Evolutionary conservation across 192 early-diverging fungal genomes (phyloP).

Genomic region (Gaertneriomyces semiglobifer): DNA sequence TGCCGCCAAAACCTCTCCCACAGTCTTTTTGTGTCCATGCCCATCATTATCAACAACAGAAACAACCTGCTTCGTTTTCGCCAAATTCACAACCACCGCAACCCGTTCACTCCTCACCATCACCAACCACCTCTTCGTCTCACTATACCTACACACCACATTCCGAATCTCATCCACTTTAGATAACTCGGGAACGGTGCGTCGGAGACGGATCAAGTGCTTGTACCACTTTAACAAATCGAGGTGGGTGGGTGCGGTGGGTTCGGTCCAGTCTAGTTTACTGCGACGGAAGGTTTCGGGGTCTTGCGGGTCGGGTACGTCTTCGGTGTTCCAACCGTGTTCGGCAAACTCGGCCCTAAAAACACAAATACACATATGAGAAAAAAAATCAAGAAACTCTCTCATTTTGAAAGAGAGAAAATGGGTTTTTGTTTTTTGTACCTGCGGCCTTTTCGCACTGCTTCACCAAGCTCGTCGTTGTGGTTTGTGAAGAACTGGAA

Average conservation of each 20-base stretch:
- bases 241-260: constrained; percentile 1
- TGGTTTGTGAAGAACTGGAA: constrained; percentile 37
- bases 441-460: constrained; percentile 26
- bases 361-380: no score
- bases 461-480: constrained; percentile 32
- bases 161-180: constrained; percentile 8
- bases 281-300: constrained; percentile 28
- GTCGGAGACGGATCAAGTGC: constrained; percentile 18
- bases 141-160: constrained; percentile 16
- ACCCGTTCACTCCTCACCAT: constrained; percentile 9
- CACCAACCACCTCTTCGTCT: constrained; percentile 21
- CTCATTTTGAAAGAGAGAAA: no score
- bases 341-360: constrained; percentile 29
- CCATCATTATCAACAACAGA: background rate
- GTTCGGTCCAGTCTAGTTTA: constrained; percentile 28
- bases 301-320: constrained; percentile 32
- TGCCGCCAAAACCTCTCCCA: constrained; percentile 15
- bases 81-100: constrained; percentile 25
- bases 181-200: constrained; percentile 10
- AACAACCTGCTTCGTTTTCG: constrained; percentile 10
- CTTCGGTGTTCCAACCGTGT: constrained; percentile 34
- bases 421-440: no score
- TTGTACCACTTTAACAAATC: constrained; percentile 24
- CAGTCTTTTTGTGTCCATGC: background rate
- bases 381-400: no score